These are phyloP conservation scores for Roridomyces roridus DNA, from an alignment of 768 basidiomycete species.

Conservation along the genomic window DNA sequence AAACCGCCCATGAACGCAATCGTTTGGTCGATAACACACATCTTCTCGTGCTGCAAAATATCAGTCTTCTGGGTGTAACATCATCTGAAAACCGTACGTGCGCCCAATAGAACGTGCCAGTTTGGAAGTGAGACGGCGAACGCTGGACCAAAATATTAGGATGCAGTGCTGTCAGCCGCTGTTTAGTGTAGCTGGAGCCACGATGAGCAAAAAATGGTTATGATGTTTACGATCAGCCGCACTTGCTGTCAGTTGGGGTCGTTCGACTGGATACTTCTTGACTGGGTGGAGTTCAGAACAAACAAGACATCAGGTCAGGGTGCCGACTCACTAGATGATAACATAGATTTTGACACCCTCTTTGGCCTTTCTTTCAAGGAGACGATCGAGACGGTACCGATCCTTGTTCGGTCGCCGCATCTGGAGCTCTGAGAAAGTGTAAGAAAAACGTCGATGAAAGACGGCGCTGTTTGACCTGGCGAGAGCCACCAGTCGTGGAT, in stretches of 20 bases:
- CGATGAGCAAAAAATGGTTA: conserved; percentile 10
- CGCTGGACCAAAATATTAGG: conserved; percentile 96
- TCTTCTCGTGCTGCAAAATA: conserved; percentile 83
- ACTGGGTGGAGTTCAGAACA: conserved; percentile 46
- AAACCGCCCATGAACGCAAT: conserved; percentile 99
- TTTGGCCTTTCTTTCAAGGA: conserved; percentile 89
- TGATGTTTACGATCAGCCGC: conserved; percentile 30
- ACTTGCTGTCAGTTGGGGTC: conserved; percentile 94
- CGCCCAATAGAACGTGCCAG: conserved; percentile 98
- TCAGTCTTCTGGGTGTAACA: background rate
- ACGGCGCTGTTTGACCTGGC: conserved; percentile 57
- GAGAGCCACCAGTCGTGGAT: conserved; percentile 99
- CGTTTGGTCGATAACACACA: conserved; percentile 96
- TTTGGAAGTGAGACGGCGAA: conserved; percentile 96
- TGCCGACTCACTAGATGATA: conserved; percentile 80
- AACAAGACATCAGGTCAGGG: background rate
- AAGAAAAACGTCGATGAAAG: background rate
- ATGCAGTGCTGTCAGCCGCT: conserved; percentile 77
- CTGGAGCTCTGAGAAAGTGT: conserved; percentile 66
- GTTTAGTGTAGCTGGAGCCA: conserved; percentile 83
- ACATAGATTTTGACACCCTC: conserved; percentile 97
- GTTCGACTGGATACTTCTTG: conserved; percentile 96
- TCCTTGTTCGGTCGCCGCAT: conserved; percentile 86
- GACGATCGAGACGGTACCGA: conserved; percentile 83
- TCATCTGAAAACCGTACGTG: conserved; percentile 64